Evolutionary conservation across 495 filamentous ascomycete genomes (phyloP).

Genomic region (Mytilinidion resinicola): DNA sequence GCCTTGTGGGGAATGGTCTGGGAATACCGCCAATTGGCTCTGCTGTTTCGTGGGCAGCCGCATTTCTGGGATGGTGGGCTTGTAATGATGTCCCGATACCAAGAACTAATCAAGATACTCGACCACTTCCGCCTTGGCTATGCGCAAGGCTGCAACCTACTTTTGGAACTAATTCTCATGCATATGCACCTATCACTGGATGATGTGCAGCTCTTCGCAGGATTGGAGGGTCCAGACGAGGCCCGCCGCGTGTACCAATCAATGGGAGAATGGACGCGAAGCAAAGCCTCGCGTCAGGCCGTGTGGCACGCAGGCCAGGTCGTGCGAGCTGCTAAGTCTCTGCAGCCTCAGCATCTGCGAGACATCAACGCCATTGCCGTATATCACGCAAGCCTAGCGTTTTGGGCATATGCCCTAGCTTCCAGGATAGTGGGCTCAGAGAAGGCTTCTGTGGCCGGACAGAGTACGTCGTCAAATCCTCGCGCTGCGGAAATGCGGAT

Average conservation of each 20-base stretch:
- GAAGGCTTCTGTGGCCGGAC: neutral
- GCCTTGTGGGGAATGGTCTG: conserved; percentile 53
- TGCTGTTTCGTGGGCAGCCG: conserved; percentile 36
- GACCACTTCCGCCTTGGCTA: conserved; percentile 42
- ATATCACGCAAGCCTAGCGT: conserved; percentile 52
- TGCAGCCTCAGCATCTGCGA: conserved; percentile 44
- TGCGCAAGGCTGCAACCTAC: conserved; percentile 34
- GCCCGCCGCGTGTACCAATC: conserved; percentile 48
- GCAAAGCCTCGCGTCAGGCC: conserved; percentile 47
- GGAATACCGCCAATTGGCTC: conserved; percentile 53
- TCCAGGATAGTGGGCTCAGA: neutral
- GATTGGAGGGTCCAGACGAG: conserved; percentile 57
- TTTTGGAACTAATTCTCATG: conserved; percentile 53
- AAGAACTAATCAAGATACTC: conserved; percentile 44
- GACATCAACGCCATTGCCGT: conserved; percentile 56
- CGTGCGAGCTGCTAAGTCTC: conserved; percentile 46
- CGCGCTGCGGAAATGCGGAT: conserved; percentile 11
- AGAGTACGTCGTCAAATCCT: conserved; percentile 8
- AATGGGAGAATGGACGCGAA: conserved; percentile 49
- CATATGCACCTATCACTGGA: conserved; percentile 56
- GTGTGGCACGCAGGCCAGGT: conserved; percentile 61
- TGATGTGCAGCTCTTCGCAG: conserved; percentile 59
- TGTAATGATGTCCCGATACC: conserved; percentile 46
- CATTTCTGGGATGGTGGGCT: conserved; percentile 43
- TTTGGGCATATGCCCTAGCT: conserved; percentile 55